phyloP scores from a whole-genome alignment of 176 grass and related monocot genomes.

The Rhynchospora breviuscula region DNA sequence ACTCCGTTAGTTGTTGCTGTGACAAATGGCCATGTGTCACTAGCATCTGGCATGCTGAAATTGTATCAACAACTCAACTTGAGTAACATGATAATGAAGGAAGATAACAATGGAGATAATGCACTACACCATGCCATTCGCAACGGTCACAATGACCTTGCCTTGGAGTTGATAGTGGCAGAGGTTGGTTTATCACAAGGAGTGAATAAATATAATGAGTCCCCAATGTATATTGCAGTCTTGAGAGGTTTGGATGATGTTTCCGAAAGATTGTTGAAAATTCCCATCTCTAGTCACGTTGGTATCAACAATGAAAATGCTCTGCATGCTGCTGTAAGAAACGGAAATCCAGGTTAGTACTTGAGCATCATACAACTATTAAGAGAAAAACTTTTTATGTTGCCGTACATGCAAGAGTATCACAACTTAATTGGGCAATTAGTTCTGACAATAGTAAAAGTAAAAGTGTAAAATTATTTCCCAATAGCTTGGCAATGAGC shows the following conservation, averaged over 20 bases:
- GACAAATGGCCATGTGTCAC: neutral
- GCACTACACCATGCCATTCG: neutral
- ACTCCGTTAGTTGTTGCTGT: neutral
- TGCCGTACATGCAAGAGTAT: too few relatives aligned
- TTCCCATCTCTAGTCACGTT: neutral
- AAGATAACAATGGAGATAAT: neutral
- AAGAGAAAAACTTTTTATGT: too few relatives aligned
- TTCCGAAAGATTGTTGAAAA: too few relatives aligned
- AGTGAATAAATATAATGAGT: neutral
- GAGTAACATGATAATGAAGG: neutral
- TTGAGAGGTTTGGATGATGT: neutral
- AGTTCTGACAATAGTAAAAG: too few relatives aligned
- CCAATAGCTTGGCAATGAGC: too few relatives aligned
- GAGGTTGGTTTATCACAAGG: neutral
- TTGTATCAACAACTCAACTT: accelerated
- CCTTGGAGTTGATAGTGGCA: neutral
- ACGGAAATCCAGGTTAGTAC: neutral
- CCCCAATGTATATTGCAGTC: neutral
- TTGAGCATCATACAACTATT: neutral
- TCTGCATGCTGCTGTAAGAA: neutral
- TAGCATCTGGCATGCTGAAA: neutral
- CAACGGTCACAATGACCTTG: neutral
- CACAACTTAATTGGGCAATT: neutral
- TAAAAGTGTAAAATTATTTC: too few relatives aligned
- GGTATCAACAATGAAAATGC: neutral